Conservation (phyloP, 2,329 filamentous ascomycete species). For the Hypoxylon sp. region DNA sequence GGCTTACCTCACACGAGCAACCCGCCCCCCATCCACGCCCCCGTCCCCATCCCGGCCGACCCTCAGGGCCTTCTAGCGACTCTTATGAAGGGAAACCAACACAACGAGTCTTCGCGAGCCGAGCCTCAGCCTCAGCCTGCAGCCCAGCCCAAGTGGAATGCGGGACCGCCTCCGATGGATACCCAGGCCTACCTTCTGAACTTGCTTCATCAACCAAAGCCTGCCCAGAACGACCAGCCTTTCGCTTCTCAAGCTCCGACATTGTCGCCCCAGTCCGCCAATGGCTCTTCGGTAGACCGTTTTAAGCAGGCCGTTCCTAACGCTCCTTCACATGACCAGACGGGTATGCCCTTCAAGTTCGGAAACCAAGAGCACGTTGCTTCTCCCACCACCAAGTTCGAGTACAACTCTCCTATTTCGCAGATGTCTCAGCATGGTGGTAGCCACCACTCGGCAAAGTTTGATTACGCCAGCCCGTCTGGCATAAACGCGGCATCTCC, state of each 20-base stretch:
- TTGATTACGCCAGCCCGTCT: slow-evolving; percentile 50
- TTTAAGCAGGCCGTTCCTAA: slow-evolving; percentile 34
- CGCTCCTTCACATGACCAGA: slow-evolving; percentile 39
- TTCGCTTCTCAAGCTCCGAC: slow-evolving; percentile 52
- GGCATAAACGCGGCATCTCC: slow-evolving; percentile 53
- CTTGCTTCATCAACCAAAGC: slow-evolving; percentile 81
- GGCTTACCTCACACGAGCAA: slow-evolving; percentile 40
- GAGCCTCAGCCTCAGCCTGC: slow-evolving; percentile 47
- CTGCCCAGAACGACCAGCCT: slow-evolving; percentile 63
- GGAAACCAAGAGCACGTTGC: slow-evolving; percentile 29
- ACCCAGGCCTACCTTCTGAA: slow-evolving; percentile 87
- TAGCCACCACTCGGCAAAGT: slow-evolving; percentile 42
- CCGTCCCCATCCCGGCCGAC: slow-evolving; percentile 63
- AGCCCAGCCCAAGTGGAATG: slow-evolving; percentile 51
- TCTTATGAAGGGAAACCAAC: slow-evolving; percentile 65
- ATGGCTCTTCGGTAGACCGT: slow-evolving; percentile 46
- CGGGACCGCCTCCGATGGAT: slow-evolving; percentile 66
- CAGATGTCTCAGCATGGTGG: slow-evolving; percentile 41
- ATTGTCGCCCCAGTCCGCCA: slow-evolving; percentile 55
- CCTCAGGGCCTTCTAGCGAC: slow-evolving; percentile 66
- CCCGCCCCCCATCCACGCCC: slow-evolving; percentile 60
- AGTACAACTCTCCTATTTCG: slow-evolving; percentile 42
- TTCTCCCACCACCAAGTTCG: slow-evolving; percentile 41
- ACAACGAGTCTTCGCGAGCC: slow-evolving; percentile 54
- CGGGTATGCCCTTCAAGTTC: slow-evolving; percentile 41